Conservation (phyloP, 73 alveolate genomes). For the Blepharisma japonicum region DNA sequence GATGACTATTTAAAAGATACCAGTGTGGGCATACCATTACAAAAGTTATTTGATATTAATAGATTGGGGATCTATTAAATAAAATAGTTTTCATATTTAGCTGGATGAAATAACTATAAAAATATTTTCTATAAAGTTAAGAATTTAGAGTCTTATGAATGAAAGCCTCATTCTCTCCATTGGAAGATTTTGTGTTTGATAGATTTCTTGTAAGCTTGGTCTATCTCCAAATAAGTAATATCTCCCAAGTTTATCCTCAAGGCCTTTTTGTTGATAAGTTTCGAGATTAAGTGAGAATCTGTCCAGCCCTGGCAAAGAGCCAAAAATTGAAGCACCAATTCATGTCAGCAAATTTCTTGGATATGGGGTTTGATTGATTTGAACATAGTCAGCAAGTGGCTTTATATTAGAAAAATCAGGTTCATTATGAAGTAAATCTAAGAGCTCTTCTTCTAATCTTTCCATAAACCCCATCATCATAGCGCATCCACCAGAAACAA, state of each 20-base stretch:
- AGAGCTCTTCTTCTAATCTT: constrained; percentile 28
- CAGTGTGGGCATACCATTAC: background rate
- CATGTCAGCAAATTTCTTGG: constrained; percentile 10
- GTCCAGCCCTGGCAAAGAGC: constrained; percentile 10
- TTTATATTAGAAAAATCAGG: background rate
- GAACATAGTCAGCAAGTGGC: background rate
- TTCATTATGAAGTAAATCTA: background rate
- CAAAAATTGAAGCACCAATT: constrained; percentile 9
- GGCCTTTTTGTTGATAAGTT: constrained; percentile 3
- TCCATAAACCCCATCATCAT: constrained; percentile 18
- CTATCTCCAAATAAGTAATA: constrained; percentile 1
- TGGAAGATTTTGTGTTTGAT: too few relatives aligned
- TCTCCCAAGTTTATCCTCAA: background rate
- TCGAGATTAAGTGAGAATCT: background rate
- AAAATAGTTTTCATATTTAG: too few relatives aligned
- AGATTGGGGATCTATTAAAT: too few relatives aligned
- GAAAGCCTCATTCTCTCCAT: too few relatives aligned
- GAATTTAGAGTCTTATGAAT: too few relatives aligned
- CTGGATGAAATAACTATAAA: too few relatives aligned
- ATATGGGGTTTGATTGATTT: background rate
- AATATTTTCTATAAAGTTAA: too few relatives aligned
- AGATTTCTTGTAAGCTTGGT: background rate
- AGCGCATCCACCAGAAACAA: background rate
- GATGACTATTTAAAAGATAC: background rate
- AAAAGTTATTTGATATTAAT: too few relatives aligned